Evolutionary conservation across 768 basidiomycete genomes (phyloP), one percentile per base, ranked within the genome.

Genomic region (Leccinum pellstonianum): DNA sequence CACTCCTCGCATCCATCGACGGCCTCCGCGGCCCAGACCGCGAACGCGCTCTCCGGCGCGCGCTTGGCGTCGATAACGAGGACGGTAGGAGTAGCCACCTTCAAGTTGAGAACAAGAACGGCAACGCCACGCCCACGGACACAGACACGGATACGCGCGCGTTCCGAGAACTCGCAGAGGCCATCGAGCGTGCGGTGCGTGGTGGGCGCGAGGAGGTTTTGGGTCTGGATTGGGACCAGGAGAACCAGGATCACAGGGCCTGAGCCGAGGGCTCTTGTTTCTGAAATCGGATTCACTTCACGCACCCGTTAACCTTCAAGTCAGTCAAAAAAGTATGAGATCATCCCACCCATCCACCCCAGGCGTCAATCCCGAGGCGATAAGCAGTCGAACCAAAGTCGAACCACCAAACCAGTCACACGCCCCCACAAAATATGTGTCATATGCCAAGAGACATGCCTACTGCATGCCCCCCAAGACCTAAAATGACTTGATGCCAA

Each of bases 201-300:
- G 84, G 85, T 0, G 81, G 77, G 0, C 77, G 79, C 52, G 70
- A 77, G 19, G 77, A 72, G n/a, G 77, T 73, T 0, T 67, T 89
- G 19, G 88, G 89, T 0, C 71, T 91, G 29, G 82, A 90, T 69
- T 91, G 88, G 89, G 86, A 79, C 5, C 59, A 12, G 31, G 35
- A 37, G 14, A 14, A 35, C 33, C 11, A 33, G 33, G 33, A 5
- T 12, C 33, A 31, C 29, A 31, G 29, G 29, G 29, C 29, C 27
- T 27, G 27, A 27, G 27, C 8, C 8, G 27, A 27, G 27, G 27
- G 33, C 33, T 37, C 19, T 46, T n/a, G 17, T 3, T 46, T 46
- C 43, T 4, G 43, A 46, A 46, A 46, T 46, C 43, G 41, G 10
- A n/a, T 19, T 46, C 4, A 19, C 43, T 46, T 9, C n/a, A 46